Conservation (phyloP, 2,329 filamentous ascomycete species). For the Gyromitra esculenta region DNA sequence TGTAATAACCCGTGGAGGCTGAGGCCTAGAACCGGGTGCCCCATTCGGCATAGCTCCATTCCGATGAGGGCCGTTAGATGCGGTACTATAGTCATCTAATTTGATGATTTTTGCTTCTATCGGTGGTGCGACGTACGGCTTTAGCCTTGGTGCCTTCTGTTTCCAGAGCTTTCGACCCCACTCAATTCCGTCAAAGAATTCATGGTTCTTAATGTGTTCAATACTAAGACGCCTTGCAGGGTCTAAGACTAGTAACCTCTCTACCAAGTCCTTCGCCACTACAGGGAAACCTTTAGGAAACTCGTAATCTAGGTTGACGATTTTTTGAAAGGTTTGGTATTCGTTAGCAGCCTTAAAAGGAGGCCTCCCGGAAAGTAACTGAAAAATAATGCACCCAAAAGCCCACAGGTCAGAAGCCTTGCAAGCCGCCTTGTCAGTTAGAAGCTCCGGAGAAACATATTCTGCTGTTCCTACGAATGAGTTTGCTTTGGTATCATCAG, state of each 20-base stretch:
- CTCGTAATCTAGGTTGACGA: slow-evolving; percentile 90
- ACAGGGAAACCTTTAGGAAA: slow-evolving; percentile 89
- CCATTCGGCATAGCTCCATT: slow-evolving; percentile 62
- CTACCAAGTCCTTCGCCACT: slow-evolving; percentile 86
- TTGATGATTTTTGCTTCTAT: slow-evolving; percentile 80
- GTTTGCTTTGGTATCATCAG: slow-evolving; percentile 78
- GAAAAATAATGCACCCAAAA: slow-evolving; percentile 97
- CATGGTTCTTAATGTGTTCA: slow-evolving; percentile 95
- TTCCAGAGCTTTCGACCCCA: slow-evolving; percentile 91
- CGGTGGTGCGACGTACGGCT: slow-evolving; percentile 80
- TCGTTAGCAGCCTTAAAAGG: slow-evolving; percentile 97
- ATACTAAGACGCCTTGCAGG: slow-evolving; percentile 84
- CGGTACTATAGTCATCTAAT: slow-evolving; percentile 67
- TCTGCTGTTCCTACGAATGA: slow-evolving; percentile 98
- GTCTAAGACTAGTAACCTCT: slow-evolving; percentile 88
- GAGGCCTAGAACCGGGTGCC: slow-evolving; percentile 60
- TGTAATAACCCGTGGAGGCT: slow-evolving; percentile 84
- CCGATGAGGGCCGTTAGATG: slow-evolving; percentile 58
- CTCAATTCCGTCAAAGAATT: slow-evolving; percentile 87
- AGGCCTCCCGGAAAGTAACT: slow-evolving; percentile 91
- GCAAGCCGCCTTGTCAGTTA: slow-evolving; percentile 95
- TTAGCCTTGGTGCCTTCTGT: slow-evolving; percentile 84
- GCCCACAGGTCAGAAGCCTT: slow-evolving; percentile 99
- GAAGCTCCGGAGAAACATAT: slow-evolving; percentile 96
- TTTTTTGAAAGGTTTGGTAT: slow-evolving; percentile 98